Evolutionary conservation across 768 basidiomycete species (phyloP).

Genomic region (Exidia glandulosa): DNA sequence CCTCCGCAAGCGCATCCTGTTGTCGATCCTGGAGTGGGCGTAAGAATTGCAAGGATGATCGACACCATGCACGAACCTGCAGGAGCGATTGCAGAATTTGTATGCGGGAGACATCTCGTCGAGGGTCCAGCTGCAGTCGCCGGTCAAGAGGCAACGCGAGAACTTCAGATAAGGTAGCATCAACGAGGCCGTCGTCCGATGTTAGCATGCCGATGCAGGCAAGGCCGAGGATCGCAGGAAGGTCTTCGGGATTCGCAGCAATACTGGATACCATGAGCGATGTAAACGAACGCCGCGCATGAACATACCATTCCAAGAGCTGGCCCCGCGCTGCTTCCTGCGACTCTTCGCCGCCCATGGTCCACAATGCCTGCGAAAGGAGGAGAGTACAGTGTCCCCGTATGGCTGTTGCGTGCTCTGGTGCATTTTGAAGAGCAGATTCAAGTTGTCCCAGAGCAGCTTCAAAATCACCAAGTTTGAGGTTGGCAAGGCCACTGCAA

Average conservation of each 20-base stretch:
- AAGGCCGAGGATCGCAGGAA: constrained; percentile 70
- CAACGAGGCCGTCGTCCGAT: constrained; percentile 9
- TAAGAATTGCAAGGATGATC: background rate
- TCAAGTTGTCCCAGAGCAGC: constrained; percentile 60
- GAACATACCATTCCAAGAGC: constrained; percentile 67
- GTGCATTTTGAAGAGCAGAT: constrained; percentile 45
- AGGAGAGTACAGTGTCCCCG: constrained; percentile 63
- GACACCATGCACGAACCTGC: constrained; percentile 36
- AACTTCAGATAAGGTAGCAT: constrained; percentile 24
- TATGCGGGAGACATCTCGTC: constrained; percentile 59
- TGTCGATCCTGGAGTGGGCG: background rate
- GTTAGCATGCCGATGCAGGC: constrained; percentile 78
- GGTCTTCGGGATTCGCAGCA: constrained; percentile 61
- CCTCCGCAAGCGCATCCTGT: background rate
- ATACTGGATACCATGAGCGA: constrained; percentile 40
- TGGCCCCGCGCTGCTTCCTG: constrained; percentile 67
- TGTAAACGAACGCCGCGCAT: background rate
- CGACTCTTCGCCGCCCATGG: constrained; percentile 61
- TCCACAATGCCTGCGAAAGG: constrained; percentile 83
- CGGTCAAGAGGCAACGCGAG: constrained; percentile 55
- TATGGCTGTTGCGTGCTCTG: constrained; percentile 31
- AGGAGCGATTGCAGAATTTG: constrained; percentile 60
- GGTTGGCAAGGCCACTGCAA: constrained; percentile 61
- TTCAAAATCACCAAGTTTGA: constrained; percentile 50
- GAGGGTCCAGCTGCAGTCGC: constrained; percentile 55